A percentile compares a stretch with the other conserved stretches of the same genome.
Conservation (phyloP, 2,329 filamentous ascomycete genomes). For the Magnaporthiopsis poae region DNA sequence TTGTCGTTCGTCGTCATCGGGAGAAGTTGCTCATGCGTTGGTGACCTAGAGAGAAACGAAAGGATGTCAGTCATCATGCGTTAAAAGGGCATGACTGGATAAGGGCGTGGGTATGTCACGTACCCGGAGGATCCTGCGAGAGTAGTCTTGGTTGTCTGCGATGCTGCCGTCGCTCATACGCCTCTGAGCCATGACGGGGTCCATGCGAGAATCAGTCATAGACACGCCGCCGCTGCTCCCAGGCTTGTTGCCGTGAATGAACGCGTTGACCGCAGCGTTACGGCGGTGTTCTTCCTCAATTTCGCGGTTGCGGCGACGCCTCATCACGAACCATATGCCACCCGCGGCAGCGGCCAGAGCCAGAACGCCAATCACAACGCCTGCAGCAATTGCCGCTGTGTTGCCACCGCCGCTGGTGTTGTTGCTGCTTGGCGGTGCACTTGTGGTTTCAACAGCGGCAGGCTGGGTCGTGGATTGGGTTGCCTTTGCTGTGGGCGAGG, state of each 20-base stretch:
- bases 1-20: slow-evolving; percentile 30
- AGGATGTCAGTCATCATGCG: not conserved
- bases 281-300: slow-evolving; percentile 78
- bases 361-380: slow-evolving; percentile 76
- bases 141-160: slow-evolving; percentile 94
- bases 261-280: slow-evolving; percentile 68
- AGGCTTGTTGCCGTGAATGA: slow-evolving; percentile 56
- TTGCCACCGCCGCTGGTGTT: slow-evolving; percentile 44
- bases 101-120: slow-evolving; percentile 20
- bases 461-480: not conserved
- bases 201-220: slow-evolving; percentile 73
- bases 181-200: slow-evolving; percentile 73
- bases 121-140: slow-evolving; percentile 89
- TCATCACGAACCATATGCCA: slow-evolving; percentile 63
- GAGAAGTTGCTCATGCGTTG: slow-evolving; percentile 40
- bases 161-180: slow-evolving; percentile 91
- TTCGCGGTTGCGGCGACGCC: slow-evolving; percentile 63
- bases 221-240: slow-evolving; percentile 56
- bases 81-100: not conserved
- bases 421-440: slow-evolving; percentile 16
- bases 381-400: slow-evolving; percentile 75
- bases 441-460: slow-evolving; percentile 14
- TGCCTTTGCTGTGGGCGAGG: slow-evolving; percentile 7
- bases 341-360: slow-evolving; percentile 56
- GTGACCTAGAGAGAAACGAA: slow-evolving; percentile 33